Evolutionary conservation across 2,329 filamentous ascomycete genomes (phyloP), one percentile per base, ranked within the genome.

Genomic region (Fonsecaea multimorphosa): DNA sequence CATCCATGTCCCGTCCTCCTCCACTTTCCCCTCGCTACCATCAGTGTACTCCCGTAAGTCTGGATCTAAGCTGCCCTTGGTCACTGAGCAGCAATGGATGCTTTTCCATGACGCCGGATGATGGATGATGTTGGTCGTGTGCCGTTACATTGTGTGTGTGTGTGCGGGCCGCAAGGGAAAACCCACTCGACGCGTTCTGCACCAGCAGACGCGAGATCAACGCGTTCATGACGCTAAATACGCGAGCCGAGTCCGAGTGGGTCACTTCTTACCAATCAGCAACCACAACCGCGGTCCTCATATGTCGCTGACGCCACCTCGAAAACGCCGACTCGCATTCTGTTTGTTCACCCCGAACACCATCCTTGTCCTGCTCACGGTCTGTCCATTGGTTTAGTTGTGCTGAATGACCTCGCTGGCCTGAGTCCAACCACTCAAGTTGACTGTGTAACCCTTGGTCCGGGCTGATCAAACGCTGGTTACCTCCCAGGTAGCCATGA

Each of bases 181-280:
- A n/a, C 38, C 38, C 16, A 40, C 38, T 40, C 16, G 52, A 56
- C 60, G 60, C 60, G 60, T 63, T 53, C 8, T 34, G 56, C 53
- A 34, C 32, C 58, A 52, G 29, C 31, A 57, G 40, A 63, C 60
- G 60, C 60, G 60, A 63, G 46, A 56, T 32, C n/a, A 12, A 63
- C 60, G 51, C 60, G 52, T 22, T 31, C 12, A 3, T 6, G 34
- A 46, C 36, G 29, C 51, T 54, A 54, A 54, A 34, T 32, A 34
- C 46, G 44, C 46, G 40, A 52, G 32, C 46, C n/a, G 44, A 27
- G 22, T 19, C 44, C 46, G 22, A 29, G 29, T 60, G 58, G 58
- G 8, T 38, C 58, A 8, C 11, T 2, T 1, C 7, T 24, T 1
- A 27, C 27, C 51, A 56, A 56, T 56, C 1, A 27, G 9, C n/a